Base-by-base conservation (phyloP, 2,329 filamentous ascomycete species). In the Teratosphaeriaceae sp. region DNA sequence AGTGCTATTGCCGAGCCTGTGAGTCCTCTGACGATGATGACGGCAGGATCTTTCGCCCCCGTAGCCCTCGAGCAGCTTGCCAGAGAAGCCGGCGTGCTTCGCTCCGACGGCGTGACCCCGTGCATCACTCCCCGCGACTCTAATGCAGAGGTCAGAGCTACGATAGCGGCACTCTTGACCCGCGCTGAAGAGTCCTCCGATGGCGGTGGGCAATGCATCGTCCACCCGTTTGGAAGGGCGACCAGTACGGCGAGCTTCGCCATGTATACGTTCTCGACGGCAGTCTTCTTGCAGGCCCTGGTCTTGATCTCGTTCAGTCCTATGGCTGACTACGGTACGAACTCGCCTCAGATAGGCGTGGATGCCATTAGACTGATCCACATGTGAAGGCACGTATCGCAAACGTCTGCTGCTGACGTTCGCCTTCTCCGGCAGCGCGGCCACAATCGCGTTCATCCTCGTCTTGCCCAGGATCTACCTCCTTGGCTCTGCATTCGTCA, bases 191-290 rank as follows among this genome's bases (percentile, higher is more conserved):
- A n/a, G n/a, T 18, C 38, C 21, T 23, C 34, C 27, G 29, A 36
- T 29, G 22, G 16, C 16, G 31, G 74, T 73, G 38, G 50, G 3
- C 87, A 94, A 62, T 98, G 92, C 60, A 72, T 97, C 46, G 80
- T 97, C 46, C 79, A 83, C 50, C 72, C 97, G 4, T 69, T 94
- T 19, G 90, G 90, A 5, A 65, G 85, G 46, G 83, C 94, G 58
- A 83, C 98, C 68, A 97, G 97, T 65, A 96, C 90, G 1, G 89
- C 90, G 26, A 94, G 86, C 64, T 96, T 97, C 64, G 90, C 88
- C 62, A 94, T 97, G 88, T 97, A 97, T 67, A 96, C 88, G 2
- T 98, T 98, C 66, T 94, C 88, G 45, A 72, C 94, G 58, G 94
- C 87, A 61, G 92, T 98, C 1, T 66, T 96, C 16, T 65, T 96